phyloP scores from a whole-genome alignment of 768 basidiomycete species.

The Piloderma croceum region DNA sequence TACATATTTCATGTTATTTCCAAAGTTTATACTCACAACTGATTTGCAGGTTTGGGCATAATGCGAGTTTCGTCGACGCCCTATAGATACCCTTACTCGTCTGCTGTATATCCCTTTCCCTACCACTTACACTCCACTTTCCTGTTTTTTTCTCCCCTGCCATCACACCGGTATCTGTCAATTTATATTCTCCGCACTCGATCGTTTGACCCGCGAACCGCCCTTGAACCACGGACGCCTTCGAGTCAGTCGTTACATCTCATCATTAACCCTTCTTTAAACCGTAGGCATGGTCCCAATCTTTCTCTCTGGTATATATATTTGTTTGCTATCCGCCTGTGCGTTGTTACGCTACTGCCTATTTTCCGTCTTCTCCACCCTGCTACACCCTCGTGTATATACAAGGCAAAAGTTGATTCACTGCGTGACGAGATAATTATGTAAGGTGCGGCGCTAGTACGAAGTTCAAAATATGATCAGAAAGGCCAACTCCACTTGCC shows the following conservation, averaged over 20 bases:
- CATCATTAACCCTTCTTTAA: constrained; percentile 32
- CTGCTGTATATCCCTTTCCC: constrained; percentile 13
- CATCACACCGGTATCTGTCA: constrained; percentile 6
- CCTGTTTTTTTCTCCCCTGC: not conserved
- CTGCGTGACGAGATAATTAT: no score
- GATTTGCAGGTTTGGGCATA: constrained; percentile 76
- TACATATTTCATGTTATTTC: constrained; percentile 32
- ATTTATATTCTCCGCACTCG: constrained; percentile 34
- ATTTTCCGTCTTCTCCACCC: constrained; percentile 12
- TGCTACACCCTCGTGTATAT: no score
- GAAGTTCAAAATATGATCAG: no score
- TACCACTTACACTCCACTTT: constrained; percentile 16
- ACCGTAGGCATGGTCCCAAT: constrained; percentile 21
- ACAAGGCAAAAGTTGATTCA: no score
- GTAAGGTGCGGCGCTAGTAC: no score
- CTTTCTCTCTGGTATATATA: no score
- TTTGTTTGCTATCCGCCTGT: constrained; percentile 5
- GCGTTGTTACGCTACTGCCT: not conserved
- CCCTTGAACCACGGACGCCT: constrained; percentile 33
- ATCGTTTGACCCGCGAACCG: constrained; percentile 52
- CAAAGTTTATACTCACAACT: constrained; percentile 12
- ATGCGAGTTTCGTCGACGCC: constrained; percentile 23
- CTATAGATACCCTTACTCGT: constrained; percentile 17
- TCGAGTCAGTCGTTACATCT: constrained; percentile 59
- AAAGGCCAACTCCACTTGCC: no score